Percentiles rank a stretch among this genome's conserved stretches.
Conservation (phyloP, 352 stramenopile genomes). For the Pilasporangium apinafurcum region DNA sequence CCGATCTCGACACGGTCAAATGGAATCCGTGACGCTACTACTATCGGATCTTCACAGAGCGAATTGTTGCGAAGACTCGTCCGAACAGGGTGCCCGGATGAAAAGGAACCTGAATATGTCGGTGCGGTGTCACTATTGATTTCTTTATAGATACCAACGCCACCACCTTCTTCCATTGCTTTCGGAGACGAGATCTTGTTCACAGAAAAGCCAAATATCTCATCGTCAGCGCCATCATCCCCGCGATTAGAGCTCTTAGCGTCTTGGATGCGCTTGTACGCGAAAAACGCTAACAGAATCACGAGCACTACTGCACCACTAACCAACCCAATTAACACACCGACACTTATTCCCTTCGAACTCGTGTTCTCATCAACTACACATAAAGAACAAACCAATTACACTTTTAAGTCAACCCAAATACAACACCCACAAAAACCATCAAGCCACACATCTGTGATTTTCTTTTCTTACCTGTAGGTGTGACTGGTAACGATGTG, state of each 20-base stretch:
- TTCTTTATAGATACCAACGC: too few species aligned
- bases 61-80: slow-evolving; percentile 5
- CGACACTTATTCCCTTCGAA: slow-evolving; percentile 1
- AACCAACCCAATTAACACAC: slow-evolving; percentile 2
- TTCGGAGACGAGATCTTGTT: too few species aligned
- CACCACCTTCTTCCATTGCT: too few species aligned
- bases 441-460: too few species aligned
- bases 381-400: background rate
- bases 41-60: slow-evolving; percentile 28
- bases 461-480: slow-evolving; percentile 5
- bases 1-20: slow-evolving; percentile 27
- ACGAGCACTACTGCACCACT: slow-evolving; percentile 3
- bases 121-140: too few species aligned
- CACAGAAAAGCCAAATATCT: too few species aligned
- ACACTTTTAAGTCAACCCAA: too few species aligned
- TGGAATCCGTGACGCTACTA: slow-evolving; percentile 26
- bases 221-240: too few species aligned
- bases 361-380: background rate
- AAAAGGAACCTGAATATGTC: too few species aligned
- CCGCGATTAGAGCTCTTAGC: too few species aligned
- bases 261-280: slow-evolving; percentile 5
- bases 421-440: too few species aligned
- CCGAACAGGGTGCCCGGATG: background rate
- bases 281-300: slow-evolving; percentile 3
- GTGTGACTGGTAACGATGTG: background rate